These are phyloP conservation scores for Ascodesmis nigricans DNA, from an alignment of 495 filamentous ascomycete genomes.

Conservation along the genomic window DNA sequence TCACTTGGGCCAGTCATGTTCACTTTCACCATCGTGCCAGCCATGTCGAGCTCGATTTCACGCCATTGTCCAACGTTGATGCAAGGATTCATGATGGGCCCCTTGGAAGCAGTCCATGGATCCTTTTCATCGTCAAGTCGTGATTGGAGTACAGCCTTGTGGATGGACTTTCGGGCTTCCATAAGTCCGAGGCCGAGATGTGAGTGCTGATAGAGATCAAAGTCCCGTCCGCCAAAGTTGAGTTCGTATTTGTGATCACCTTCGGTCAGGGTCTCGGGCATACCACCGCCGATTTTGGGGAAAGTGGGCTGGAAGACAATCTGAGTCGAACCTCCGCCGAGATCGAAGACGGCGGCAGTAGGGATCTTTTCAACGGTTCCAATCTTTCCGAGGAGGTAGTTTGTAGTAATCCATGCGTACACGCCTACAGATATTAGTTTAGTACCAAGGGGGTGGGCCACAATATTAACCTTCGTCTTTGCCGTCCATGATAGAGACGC, in stretches of 20 bases:
- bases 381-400: conserved; percentile 95
- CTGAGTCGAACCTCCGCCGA: conserved; percentile 90
- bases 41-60: conserved; percentile 43
- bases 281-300: conserved; percentile 40
- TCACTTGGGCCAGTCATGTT: conserved; percentile 71
- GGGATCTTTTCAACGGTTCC: conserved; percentile 72
- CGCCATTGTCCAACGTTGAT: conserved; percentile 57
- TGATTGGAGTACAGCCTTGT: conserved; percentile 34
- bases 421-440: conserved; percentile 33
- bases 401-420: conserved; percentile 98
- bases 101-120: conserved; percentile 34
- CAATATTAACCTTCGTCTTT: conserved; percentile 40
- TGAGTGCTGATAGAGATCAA: conserved; percentile 93
- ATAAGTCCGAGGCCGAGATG: conserved; percentile 95
- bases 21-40: conserved; percentile 32
- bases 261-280: conserved; percentile 65
- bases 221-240: conserved; percentile 70
- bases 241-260: conserved; percentile 95
- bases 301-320: conserved; percentile 98
- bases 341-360: conserved; percentile 85
- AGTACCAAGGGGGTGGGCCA: not conserved
- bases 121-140: conserved; percentile 24
- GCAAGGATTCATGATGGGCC: conserved; percentile 67
- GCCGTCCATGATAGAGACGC: conserved; percentile 90
- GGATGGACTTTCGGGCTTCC: conserved; percentile 70